Percentiles rank a stretch among this genome's conserved stretches.
phyloP scores from a whole-genome alignment of 148 eudicot species.

The Drosera capensis region DNA sequence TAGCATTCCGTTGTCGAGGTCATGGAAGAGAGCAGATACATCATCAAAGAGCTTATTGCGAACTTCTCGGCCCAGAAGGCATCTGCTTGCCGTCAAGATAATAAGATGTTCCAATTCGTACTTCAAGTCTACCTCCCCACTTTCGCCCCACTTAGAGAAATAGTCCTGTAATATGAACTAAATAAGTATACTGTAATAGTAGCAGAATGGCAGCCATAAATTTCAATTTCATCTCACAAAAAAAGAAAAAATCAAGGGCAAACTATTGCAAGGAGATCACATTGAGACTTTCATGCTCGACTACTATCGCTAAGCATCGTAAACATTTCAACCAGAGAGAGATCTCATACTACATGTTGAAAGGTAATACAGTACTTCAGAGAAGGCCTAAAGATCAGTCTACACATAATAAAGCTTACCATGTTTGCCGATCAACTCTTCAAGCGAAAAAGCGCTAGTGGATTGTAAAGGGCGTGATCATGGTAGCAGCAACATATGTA shows the following conservation, averaged over 20 bases:
- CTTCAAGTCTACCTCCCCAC: constrained; percentile 86
- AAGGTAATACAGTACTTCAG: not conserved
- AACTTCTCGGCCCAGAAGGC: constrained; percentile 82
- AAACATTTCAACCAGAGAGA: too few relatives aligned
- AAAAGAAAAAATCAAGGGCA: too few relatives aligned
- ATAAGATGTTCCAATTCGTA: constrained; percentile 89
- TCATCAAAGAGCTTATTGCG: constrained; percentile 87
- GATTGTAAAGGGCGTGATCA: too few relatives aligned
- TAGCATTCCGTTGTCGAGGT: constrained; percentile 84
- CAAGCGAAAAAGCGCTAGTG: too few relatives aligned
- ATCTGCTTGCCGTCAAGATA: constrained; percentile 85
- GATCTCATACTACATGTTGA: too few relatives aligned
- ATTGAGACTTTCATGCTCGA: too few relatives aligned
- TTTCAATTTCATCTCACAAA: not conserved
- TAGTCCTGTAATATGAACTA: constrained; percentile 8
- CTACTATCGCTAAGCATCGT: too few relatives aligned
- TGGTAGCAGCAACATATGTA: too few relatives aligned
- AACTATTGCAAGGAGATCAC: too few relatives aligned
- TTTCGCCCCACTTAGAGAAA: constrained; percentile 92
- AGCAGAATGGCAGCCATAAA: not conserved
- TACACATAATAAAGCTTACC: too few relatives aligned
- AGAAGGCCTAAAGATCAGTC: not conserved
- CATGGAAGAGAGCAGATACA: constrained; percentile 92
- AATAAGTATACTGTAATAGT: not conserved
- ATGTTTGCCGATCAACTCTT: too few relatives aligned